Evolutionary conservation across 2,329 filamentous ascomycete genomes (phyloP).

Genomic region (Eutypa lata): DNA sequence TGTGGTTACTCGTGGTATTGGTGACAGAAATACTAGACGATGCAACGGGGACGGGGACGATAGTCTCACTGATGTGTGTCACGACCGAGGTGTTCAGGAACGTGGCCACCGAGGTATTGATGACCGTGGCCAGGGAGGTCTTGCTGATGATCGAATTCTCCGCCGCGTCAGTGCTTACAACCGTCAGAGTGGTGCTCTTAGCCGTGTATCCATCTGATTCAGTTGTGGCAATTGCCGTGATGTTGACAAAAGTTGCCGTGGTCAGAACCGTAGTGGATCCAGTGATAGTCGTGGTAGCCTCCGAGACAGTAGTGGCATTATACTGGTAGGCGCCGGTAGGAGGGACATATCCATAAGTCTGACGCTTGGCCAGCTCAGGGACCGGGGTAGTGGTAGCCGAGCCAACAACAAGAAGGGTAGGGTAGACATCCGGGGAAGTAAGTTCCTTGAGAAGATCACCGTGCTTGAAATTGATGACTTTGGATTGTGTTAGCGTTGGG

Average conservation of each 20-base stretch:
- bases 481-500: too few species aligned
- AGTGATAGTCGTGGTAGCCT: background rate
- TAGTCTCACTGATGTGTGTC: background rate
- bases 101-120: background rate
- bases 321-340: background rate
- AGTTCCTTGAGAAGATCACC: too few species aligned
- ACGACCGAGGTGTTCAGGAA: background rate
- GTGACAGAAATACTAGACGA: background rate
- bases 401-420: background rate
- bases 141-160: background rate
- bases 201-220: background rate
- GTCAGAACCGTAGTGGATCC: background rate
- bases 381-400: background rate
- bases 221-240: background rate
- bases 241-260: background rate
- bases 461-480: too few species aligned
- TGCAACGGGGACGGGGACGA: background rate
- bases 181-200: background rate
- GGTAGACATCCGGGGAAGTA: background rate
- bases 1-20: too few species aligned
- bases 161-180: background rate
- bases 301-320: background rate
- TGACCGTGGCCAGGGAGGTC: background rate
- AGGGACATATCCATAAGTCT: background rate
- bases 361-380: background rate